Conservation (phyloP, 2,329 filamentous ascomycete genomes). For the Penicillium hesseltinei region DNA sequence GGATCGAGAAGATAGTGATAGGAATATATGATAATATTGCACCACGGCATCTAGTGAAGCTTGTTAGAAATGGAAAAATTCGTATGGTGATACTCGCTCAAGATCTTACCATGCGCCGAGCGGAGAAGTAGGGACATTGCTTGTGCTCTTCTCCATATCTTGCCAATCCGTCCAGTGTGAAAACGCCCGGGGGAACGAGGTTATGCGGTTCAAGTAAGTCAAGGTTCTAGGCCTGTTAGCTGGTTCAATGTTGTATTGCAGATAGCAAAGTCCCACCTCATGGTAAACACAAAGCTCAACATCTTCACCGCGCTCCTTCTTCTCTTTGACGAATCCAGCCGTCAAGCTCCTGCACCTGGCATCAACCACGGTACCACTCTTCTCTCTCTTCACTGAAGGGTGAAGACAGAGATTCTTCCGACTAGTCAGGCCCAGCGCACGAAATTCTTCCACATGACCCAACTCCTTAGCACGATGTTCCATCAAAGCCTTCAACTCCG, state of each 20-base stretch:
- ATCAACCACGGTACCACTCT: constrained; percentile 91
- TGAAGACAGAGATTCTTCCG: constrained; percentile 97
- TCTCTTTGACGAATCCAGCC: constrained; percentile 95
- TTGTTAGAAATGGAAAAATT: constrained; percentile 19
- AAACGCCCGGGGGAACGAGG: constrained; percentile 89
- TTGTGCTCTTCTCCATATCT: constrained; percentile 92
- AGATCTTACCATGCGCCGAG: constrained; percentile 75
- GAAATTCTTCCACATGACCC: constrained; percentile 88
- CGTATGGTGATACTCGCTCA: not conserved
- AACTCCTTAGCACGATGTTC: constrained; percentile 87
- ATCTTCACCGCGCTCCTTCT: constrained; percentile 91
- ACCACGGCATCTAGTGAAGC: constrained; percentile 81
- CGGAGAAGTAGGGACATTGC: constrained; percentile 96
- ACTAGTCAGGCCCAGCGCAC: constrained; percentile 87
- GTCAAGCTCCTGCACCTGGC: constrained; percentile 94
- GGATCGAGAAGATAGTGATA: constrained; percentile 98
- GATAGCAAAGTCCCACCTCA: constrained; percentile 58
- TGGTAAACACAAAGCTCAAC: constrained; percentile 95
- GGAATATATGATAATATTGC: constrained; percentile 99
- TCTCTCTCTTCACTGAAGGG: constrained; percentile 92
- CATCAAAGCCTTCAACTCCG: constrained; percentile 89
- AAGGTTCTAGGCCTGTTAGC: constrained; percentile 63
- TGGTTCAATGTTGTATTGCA: not conserved
- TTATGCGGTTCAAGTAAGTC: constrained; percentile 94
- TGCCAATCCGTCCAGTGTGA: constrained; percentile 86